These are phyloP conservation scores for Phytomonas sp. DNA, from an alignment of 208 protist species.

Conservation along the genomic window DNA sequence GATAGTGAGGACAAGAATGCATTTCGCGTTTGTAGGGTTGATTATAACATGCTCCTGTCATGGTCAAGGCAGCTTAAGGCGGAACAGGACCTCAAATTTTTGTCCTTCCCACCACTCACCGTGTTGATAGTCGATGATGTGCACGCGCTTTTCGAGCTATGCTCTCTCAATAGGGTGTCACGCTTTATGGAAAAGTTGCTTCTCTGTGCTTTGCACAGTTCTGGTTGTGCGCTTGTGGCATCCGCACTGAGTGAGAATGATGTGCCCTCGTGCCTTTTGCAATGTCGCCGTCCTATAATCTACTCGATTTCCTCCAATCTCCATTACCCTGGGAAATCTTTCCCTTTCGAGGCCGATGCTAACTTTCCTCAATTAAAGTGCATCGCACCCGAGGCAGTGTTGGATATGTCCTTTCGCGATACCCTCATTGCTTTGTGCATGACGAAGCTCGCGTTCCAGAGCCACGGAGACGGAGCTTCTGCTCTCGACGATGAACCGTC, in stretches of 20 bases:
- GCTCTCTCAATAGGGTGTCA: slow-evolving; percentile 19
- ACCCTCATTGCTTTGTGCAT: neutral
- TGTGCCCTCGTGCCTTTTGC: slow-evolving; percentile 28
- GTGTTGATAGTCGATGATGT: slow-evolving; percentile 61
- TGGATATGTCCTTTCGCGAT: neutral
- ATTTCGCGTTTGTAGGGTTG: neutral
- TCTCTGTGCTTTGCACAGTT: slow-evolving; percentile 18
- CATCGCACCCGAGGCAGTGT: neutral
- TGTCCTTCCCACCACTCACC: slow-evolving; percentile 15
- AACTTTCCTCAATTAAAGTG: neutral
- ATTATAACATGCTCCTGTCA: neutral
- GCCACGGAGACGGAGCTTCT: neutral
- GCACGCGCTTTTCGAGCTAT: slow-evolving; percentile 34
- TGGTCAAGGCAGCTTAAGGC: neutral
- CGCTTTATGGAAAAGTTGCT: slow-evolving; percentile 24
- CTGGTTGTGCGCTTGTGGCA: slow-evolving; percentile 34
- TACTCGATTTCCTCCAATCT: slow-evolving; percentile 16
- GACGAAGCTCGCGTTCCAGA: neutral
- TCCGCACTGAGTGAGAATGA: slow-evolving; percentile 25
- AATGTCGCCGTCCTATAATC: slow-evolving; percentile 17
- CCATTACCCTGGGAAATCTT: neutral
- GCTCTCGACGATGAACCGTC: neutral
- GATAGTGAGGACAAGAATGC: neutral
- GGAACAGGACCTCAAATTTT: neutral
- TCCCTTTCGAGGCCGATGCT: neutral